A percentile compares a stretch with the other conserved stretches of the same genome.
phyloP scores from a whole-genome alignment of 2,329 filamentous ascomycete genomes.

The Waltergamsia citrina region DNA sequence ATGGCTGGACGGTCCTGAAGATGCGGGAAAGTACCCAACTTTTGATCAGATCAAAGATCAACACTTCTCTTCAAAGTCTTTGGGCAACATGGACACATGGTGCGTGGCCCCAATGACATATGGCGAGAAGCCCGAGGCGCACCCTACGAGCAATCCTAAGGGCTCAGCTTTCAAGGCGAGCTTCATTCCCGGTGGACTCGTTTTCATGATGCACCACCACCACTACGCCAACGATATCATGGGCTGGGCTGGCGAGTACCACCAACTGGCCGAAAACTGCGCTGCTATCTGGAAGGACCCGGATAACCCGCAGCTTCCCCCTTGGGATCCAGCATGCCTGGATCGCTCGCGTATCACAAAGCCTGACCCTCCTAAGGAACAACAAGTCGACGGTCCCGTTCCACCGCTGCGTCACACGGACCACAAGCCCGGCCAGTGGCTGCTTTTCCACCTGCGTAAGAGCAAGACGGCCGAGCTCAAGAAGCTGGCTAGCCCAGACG shows the following conservation, averaged over 20 bases:
- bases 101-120: slow-evolving; percentile 26
- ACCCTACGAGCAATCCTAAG: slow-evolving; percentile 20
- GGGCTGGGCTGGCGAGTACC: slow-evolving; percentile 25
- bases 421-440: slow-evolving; percentile 11
- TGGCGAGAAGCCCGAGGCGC: slow-evolving; percentile 26
- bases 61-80: slow-evolving; percentile 18
- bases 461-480: slow-evolving; percentile 32
- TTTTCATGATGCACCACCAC: slow-evolving; percentile 30
- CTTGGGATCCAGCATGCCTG: slow-evolving; percentile 23
- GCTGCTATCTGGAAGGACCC: slow-evolving; percentile 17
- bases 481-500: slow-evolving; percentile 18
- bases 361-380: slow-evolving; percentile 14
- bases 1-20: slow-evolving; percentile 22
- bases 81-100: slow-evolving; percentile 23
- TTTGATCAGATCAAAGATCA: slow-evolving; percentile 25
- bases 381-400: slow-evolving; percentile 19
- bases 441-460: slow-evolving; percentile 32
- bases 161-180: slow-evolving; percentile 28
- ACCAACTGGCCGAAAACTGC: slow-evolving; percentile 33
- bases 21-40: slow-evolving; percentile 18
- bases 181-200: slow-evolving; percentile 28
- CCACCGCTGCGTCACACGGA: slow-evolving; percentile 16
- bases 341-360: slow-evolving; percentile 22
- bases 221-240: slow-evolving; percentile 32
- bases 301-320: slow-evolving; percentile 11